Evolutionary conservation across 345 rosid species (phyloP), one percentile per base, ranked within the genome.

Genomic region (Gossypium australe): DNA sequence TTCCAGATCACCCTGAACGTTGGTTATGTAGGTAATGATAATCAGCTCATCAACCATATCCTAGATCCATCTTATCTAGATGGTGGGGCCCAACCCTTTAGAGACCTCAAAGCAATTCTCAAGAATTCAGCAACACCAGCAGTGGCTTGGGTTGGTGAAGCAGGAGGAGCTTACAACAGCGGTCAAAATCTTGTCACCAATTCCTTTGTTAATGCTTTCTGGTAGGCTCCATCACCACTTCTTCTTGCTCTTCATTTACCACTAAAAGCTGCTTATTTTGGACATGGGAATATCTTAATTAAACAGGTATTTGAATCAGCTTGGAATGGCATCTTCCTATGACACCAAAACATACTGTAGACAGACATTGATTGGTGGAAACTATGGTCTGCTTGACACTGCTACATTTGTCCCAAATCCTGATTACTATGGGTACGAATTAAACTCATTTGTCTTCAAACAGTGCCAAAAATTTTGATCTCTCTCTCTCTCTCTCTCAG

Each of bases 191-290:
- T 14, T 60, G 64, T 60, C 41, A 80, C 87, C 16, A 78, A 87
- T 61, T 70, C 94, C 22, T 87, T 60, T 60, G 64, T 27, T 12
- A 60, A 81, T 67, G 82, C 89, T 60, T 89, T 89, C 87, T 89
- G 94, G 94, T 92, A 85, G 75, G 51, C 60, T 34, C 18, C 9
- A 17, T 45, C 11, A 45, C 57, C 57, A 57, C 20, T 44, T 43
- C 12, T 9, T 18, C 1, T 56, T 53, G 25, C 16, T 49, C 53
- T 55, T 55, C 8, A 7, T 55, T 55, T n/a, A 55, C 24, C 24
- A 2, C 9, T 55, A 55, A n/a, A 55, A 55, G 58, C 58, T 55
- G 24, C 24, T 55, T 55, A 55, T 6, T 2, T 55, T 17, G 5
- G 57, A 52, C 27, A 9, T 4, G n/a, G 64, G 17, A 24, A 0